These are phyloP conservation scores for Exophiala viscosa DNA, from an alignment of 2,329 filamentous ascomycete species.

Conservation along the genomic window DNA sequence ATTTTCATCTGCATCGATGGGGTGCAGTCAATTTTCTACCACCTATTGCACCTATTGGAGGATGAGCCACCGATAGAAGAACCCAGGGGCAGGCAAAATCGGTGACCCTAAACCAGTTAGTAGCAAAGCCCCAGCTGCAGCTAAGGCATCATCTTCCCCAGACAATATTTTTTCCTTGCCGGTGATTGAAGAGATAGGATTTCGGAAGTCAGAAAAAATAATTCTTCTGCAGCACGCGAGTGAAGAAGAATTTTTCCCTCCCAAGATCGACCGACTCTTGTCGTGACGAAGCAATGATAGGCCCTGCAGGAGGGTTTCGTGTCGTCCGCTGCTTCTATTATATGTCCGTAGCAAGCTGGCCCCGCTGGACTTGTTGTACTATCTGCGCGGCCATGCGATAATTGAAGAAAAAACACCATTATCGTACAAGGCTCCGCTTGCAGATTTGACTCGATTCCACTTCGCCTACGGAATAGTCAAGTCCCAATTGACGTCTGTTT, in stretches of 20 bases:
- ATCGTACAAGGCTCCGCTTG: not conserved
- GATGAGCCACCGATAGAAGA: not conserved
- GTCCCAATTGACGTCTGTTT: not conserved
- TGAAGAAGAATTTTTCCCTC: constrained; percentile 2
- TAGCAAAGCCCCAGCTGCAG: not conserved
- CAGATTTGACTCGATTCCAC: not conserved
- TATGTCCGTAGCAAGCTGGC: too few relatives aligned
- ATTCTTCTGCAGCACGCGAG: constrained; percentile 3
- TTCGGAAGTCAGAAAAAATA: constrained; percentile 8
- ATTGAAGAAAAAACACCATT: too few relatives aligned
- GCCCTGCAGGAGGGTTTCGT: too few relatives aligned
- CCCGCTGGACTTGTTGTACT: too few relatives aligned
- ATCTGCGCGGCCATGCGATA: too few relatives aligned
- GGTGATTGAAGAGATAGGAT: not conserved
- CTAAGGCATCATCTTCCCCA: constrained; percentile 10
- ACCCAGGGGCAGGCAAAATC: not conserved
- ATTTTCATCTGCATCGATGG: too few relatives aligned
- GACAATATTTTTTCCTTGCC: constrained; percentile 10
- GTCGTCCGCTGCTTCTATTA: too few relatives aligned
- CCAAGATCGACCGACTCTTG: too few relatives aligned
- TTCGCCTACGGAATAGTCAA: too few relatives aligned
- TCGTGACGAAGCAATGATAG: too few relatives aligned
- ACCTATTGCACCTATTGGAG: too few relatives aligned
- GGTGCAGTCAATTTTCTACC: too few relatives aligned
- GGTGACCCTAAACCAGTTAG: not conserved